phyloP scores from a whole-genome alignment of 2,329 filamentous ascomycete species.

The Microsporum canis region DNA sequence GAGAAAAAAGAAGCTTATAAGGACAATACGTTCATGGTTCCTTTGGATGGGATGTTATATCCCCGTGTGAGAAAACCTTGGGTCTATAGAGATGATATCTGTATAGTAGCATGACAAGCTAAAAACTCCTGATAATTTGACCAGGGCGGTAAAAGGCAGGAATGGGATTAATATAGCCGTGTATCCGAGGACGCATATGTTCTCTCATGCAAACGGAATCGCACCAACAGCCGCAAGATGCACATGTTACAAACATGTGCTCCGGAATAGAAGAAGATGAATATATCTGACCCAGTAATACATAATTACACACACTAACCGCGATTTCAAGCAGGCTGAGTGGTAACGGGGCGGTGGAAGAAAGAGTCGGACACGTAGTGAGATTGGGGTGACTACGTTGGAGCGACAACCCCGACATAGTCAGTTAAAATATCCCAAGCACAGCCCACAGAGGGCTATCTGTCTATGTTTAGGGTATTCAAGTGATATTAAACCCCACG shows the following conservation, averaged over 20 bases:
- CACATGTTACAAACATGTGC: neutral
- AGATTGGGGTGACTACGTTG: neutral
- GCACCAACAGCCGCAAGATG: neutral
- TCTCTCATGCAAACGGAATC: neutral
- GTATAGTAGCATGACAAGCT: neutral
- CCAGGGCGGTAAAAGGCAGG: neutral
- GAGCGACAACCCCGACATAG: neutral
- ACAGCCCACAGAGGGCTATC: neutral
- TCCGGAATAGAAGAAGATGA: neutral
- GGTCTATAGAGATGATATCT: neutral
- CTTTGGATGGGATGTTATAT: neutral
- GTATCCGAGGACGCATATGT: neutral
- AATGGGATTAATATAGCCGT: neutral
- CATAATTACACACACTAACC: neutral
- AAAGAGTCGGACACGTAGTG: neutral
- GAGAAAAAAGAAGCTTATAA: neutral
- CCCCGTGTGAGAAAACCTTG: neutral
- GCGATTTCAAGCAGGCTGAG: neutral
- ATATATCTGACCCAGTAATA: neutral
- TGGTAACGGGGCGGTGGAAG: neutral
- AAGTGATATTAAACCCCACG: neutral
- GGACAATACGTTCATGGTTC: neutral
- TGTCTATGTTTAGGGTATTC: neutral
- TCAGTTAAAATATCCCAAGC: neutral
- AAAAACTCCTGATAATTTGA: neutral